These are phyloP conservation scores for Colletotrichum chrysophilum DNA, from an alignment of 2,329 filamentous ascomycete species.

Conservation along the genomic window DNA sequence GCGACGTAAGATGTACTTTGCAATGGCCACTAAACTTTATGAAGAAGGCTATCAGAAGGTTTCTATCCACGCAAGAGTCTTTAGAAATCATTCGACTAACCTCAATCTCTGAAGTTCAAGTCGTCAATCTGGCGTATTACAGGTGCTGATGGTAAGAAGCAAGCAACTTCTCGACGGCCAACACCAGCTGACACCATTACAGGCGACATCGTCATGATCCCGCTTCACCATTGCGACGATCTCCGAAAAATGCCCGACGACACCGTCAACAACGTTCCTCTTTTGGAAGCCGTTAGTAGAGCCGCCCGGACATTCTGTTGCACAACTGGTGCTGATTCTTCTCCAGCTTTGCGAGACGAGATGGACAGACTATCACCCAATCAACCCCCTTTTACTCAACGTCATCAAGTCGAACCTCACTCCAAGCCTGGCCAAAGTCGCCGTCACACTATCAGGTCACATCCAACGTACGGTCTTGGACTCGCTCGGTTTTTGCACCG, in stretches of 20 bases:
- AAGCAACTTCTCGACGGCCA: not conserved
- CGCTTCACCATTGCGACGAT: not conserved
- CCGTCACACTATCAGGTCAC: slow-evolving; percentile 23
- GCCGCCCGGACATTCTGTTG: not conserved
- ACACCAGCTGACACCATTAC: not conserved
- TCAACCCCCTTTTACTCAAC: not conserved
- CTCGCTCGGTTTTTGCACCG: not conserved
- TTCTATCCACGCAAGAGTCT: not conserved
- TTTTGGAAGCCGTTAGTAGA: not conserved
- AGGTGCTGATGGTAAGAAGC: not conserved
- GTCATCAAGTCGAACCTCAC: not conserved
- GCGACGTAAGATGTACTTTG: not conserved
- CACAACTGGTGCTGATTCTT: not conserved
- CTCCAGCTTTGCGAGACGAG: not conserved
- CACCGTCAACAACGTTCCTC: not conserved
- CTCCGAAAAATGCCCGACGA: not conserved
- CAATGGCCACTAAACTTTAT: not conserved
- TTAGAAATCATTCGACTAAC: not conserved
- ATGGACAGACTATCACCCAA: not conserved
- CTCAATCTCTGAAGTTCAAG: not conserved
- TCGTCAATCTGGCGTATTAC: not conserved
- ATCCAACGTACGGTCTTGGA: not conserved
- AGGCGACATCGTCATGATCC: not conserved
- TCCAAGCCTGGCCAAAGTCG: not conserved
- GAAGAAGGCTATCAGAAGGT: not conserved